phyloP scores from a whole-genome alignment of 208 protist genomes.

The Lotmaria passim region DNA sequence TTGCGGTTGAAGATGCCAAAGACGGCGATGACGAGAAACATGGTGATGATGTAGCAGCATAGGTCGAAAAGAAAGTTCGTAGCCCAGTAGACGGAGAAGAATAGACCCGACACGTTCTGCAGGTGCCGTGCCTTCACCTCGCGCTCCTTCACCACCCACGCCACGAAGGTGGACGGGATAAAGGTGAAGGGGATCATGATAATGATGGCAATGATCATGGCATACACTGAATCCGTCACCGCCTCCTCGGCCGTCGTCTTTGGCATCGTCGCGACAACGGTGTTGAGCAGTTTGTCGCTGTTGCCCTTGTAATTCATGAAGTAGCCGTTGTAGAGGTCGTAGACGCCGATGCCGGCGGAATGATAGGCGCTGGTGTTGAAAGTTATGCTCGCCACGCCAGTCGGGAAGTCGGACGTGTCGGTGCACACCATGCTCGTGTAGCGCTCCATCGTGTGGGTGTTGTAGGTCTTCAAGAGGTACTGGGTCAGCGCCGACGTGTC shows the following conservation, averaged over 20 bases:
- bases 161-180: slow-evolving; percentile 67
- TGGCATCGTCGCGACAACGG: slow-evolving; percentile 44
- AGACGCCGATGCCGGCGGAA: slow-evolving; percentile 39
- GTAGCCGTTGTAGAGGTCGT: slow-evolving; percentile 49
- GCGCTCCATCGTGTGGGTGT: slow-evolving; percentile 39
- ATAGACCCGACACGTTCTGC: slow-evolving; percentile 73
- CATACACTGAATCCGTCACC: slow-evolving; percentile 36
- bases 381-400: slow-evolving; percentile 33
- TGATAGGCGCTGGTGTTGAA: slow-evolving; percentile 66
- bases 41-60: slow-evolving; percentile 61
- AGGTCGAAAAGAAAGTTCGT: slow-evolving; percentile 85
- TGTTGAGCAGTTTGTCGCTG: slow-evolving; percentile 18
- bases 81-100: slow-evolving; percentile 71
- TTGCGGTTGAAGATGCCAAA: slow-evolving; percentile 58
- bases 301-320: slow-evolving; percentile 25
- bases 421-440: slow-evolving; percentile 55
- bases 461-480: slow-evolving; percentile 49
- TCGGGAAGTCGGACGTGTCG: slow-evolving; percentile 15
- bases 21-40: slow-evolving; percentile 63
- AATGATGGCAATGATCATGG: slow-evolving; percentile 59
- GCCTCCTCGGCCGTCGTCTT: slow-evolving; percentile 46
- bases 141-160: slow-evolving; percentile 82
- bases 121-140: slow-evolving; percentile 69
- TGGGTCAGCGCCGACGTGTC: slow-evolving; percentile 30
- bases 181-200: slow-evolving; percentile 81